These are phyloP conservation scores for Tetradesmus obliquus DNA, from an alignment of 139 green algal species.

Conservation along the genomic window DNA sequence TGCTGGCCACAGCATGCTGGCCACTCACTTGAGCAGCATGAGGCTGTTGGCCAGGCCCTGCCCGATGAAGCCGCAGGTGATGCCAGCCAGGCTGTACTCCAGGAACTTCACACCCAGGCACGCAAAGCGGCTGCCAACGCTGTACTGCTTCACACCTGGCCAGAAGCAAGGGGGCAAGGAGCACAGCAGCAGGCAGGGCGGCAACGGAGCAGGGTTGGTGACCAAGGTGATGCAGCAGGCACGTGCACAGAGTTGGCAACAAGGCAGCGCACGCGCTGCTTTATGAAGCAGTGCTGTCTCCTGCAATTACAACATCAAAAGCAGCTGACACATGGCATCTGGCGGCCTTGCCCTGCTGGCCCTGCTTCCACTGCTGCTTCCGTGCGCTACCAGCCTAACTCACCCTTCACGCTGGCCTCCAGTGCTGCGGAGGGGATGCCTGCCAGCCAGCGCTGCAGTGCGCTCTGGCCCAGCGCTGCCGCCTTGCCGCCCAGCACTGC, in stretches of 20 bases:
- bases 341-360: too few species aligned
- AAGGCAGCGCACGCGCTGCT: too few species aligned
- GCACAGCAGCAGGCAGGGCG: background rate
- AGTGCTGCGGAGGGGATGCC: slow-evolving; percentile 35
- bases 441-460: slow-evolving; percentile 35
- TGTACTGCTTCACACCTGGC: slow-evolving; percentile 69
- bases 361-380: background rate
- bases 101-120: slow-evolving; percentile 86
- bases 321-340: too few species aligned
- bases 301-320: too few species aligned
- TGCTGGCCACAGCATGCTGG: too few species aligned
- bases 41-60: slow-evolving; percentile 92
- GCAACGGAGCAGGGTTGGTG: background rate
- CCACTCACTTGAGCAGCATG: slow-evolving; percentile 82
- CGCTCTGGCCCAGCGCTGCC: slow-evolving; percentile 17
- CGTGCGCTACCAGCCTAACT: background rate
- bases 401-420: slow-evolving; percentile 25
- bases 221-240: background rate
- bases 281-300: too few species aligned
- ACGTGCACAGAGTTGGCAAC: background rate
- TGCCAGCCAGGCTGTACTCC: slow-evolving; percentile 92
- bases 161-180: background rate
- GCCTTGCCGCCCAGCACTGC: slow-evolving; percentile 71
- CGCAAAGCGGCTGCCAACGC: slow-evolving; percentile 56
- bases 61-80: slow-evolving; percentile 89